Evolutionary conservation across 805 yeast species (phyloP).

Genomic region (Wickerhamiella galacta): DNA sequence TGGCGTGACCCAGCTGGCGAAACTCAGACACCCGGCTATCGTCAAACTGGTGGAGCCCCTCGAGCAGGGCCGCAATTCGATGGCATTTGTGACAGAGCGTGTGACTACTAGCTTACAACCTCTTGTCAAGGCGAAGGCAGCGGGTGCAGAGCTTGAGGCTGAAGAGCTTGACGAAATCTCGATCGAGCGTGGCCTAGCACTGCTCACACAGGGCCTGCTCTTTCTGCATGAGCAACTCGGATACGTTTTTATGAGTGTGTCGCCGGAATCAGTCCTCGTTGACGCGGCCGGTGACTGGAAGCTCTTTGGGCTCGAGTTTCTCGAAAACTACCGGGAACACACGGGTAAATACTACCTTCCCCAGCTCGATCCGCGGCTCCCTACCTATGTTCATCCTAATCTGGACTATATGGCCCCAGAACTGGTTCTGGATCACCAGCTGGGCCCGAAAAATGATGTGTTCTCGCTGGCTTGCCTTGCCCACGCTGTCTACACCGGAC

Average conservation of each 20-base stretch:
- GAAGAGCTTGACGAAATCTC: constrained; percentile 52
- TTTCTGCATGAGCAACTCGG: constrained; percentile 68
- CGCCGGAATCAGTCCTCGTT: constrained; percentile 61
- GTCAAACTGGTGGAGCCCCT: constrained; percentile 72
- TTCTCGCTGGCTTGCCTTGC: constrained; percentile 73
- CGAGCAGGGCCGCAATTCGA: constrained; percentile 66
- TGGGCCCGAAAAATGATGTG: constrained; percentile 57
- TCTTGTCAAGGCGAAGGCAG: constrained; percentile 21
- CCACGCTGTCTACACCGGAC: constrained; percentile 43
- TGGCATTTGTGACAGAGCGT: constrained; percentile 73
- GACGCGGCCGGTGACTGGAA: constrained; percentile 87
- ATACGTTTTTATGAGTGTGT: constrained; percentile 58
- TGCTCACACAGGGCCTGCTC: constrained; percentile 58
- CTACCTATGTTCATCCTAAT: constrained; percentile 51
- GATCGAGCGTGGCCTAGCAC: constrained; percentile 65
- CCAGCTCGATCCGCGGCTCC: constrained; percentile 60
- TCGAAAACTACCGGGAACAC: constrained; percentile 32
- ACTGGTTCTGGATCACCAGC: constrained; percentile 44
- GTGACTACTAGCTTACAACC: constrained; percentile 41
- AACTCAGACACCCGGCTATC: constrained; percentile 78
- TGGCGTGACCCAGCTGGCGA: constrained; percentile 58
- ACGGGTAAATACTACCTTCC: constrained; percentile 44
- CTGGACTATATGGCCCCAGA: constrained; percentile 77
- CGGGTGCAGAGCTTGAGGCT: constrained; percentile 21
- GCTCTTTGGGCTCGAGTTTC: constrained; percentile 52